Base-by-base conservation (phyloP, 345 rosid species). In the Trapa incisa region DNA sequence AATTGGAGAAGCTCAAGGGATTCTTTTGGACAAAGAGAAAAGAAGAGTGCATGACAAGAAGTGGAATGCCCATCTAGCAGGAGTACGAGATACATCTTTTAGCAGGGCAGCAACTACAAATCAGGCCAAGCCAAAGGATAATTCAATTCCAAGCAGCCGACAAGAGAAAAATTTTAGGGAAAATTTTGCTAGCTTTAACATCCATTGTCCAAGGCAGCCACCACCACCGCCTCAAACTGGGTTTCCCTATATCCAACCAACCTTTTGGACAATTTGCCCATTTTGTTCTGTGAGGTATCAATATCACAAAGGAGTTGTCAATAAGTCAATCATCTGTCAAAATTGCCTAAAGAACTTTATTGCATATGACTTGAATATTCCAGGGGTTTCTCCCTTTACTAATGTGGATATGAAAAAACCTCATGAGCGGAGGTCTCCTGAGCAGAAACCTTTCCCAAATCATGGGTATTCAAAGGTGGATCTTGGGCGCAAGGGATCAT, bases 1-100 rank as follows among this genome's bases (percentile, higher is more conserved):
- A 68, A 80, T 91, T 71, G 92, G 89, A 42, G 95, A 94, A 76
- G 99, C 99, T 65, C 91, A 89, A 65, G 84, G 84, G 66, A 75
- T 87, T 65, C 99, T 94, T 65, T 79, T 84, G 75, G 93, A 91
- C 74, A 77, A 72, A 62, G 79, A 71, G 56, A 82, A 76, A 72
- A 77, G 97, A 75, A 79, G 80, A 60, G 2, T 76, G 65, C 85
- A 84, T 82, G 97, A 94, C 71, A 67, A 73, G 75, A 85, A 76
- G 67, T 80, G 83, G 1, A 79, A 65, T 61, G 65, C 78, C 54
- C 47, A 68, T 12, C 57, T 37, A 54, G 11, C 56, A 2, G 69
- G 64, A 35, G 22, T 58, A 33, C 62, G 66, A 50, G 37, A 15
- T 54, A 43, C 42, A 36, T 56, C 71, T 60, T 50, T 61, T 58